These are phyloP conservation scores for Termitomyces bulborhizus DNA, from an alignment of 768 basidiomycete species.

Conservation along the genomic window DNA sequence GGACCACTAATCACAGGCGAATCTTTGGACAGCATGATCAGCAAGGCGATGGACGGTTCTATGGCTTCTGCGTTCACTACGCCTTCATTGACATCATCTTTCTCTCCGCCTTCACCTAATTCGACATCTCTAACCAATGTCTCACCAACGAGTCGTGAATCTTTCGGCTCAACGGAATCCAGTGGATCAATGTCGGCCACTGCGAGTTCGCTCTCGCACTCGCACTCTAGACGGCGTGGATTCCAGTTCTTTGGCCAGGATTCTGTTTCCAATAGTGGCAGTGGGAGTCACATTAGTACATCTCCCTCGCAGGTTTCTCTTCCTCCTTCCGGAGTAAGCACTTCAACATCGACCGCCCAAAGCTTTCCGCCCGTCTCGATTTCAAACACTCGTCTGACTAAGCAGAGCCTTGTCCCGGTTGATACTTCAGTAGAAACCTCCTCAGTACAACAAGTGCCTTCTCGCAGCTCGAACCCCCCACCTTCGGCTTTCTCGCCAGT, in stretches of 20 bases:
- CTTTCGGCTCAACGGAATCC: conserved; percentile 15
- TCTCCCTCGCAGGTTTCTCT: conserved; percentile 11
- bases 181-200: conserved; percentile 8
- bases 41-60: conserved; percentile 3
- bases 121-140: not conserved
- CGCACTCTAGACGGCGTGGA: conserved; percentile 14
- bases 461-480: not conserved
- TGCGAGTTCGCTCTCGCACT: conserved; percentile 11
- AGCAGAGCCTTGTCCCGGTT: not conserved
- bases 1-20: conserved; percentile 5
- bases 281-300: conserved; percentile 11
- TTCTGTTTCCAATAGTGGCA: not conserved
- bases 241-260: conserved; percentile 9
- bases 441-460: conserved; percentile 4
- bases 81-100: not conserved
- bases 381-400: conserved; percentile 5
- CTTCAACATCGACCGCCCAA: conserved; percentile 9
- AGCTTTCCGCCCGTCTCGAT: conserved; percentile 17
- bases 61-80: conserved; percentile 1
- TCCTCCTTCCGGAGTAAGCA: conserved; percentile 7
- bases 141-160: conserved; percentile 8
- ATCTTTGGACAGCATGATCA: conserved; percentile 5
- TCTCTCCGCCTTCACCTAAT: not conserved
- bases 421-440: not conserved
- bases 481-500: conserved; percentile 10